phyloP scores from a whole-genome alignment of 2,329 filamentous ascomycete genomes.

The Pseudocercospora fuligena region DNA sequence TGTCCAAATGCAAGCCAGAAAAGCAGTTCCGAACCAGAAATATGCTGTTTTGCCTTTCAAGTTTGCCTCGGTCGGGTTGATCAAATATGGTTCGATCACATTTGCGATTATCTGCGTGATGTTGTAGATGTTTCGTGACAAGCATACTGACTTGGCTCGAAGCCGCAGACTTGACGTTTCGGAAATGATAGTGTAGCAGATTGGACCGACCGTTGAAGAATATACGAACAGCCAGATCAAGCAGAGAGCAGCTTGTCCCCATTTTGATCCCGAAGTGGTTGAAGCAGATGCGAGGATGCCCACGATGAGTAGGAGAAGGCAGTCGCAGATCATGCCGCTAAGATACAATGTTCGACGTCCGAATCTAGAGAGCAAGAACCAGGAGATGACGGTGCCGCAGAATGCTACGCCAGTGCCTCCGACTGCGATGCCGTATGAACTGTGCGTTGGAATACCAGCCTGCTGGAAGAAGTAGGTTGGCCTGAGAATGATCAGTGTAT shows the following conservation, averaged over 20 bases:
- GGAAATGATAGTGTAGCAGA: conserved; percentile 40
- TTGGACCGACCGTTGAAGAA: conserved; percentile 40
- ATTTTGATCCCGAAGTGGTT: conserved; percentile 27
- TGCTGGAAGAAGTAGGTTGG: conserved; percentile 43
- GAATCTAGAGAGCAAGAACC: conserved; percentile 40
- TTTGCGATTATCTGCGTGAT: conserved; percentile 41
- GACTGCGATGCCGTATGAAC: conserved; percentile 33
- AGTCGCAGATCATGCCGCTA: conserved; percentile 34
- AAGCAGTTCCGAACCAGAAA: conserved; percentile 44
- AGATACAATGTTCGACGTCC: conserved; percentile 45
- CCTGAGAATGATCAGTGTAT: background rate
- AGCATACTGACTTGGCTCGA: conserved; percentile 37
- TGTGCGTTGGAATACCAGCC: conserved; percentile 38
- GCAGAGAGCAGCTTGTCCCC: conserved; percentile 44
- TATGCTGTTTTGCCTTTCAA: conserved; percentile 47
- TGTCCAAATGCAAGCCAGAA: conserved; percentile 42
- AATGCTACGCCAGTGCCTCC: conserved; percentile 36
- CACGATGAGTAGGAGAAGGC: conserved; percentile 35
- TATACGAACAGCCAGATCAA: conserved; percentile 36
- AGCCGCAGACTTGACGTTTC: conserved; percentile 39
- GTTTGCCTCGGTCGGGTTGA: conserved; percentile 41
- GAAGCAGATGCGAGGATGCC: conserved; percentile 30
- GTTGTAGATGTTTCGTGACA: conserved; percentile 40
- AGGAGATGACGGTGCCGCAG: conserved; percentile 39
- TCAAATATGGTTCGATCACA: conserved; percentile 44